Base-by-base conservation (phyloP, 192 early-diverging fungal genomes). In the Coemansia sp. region DNA sequence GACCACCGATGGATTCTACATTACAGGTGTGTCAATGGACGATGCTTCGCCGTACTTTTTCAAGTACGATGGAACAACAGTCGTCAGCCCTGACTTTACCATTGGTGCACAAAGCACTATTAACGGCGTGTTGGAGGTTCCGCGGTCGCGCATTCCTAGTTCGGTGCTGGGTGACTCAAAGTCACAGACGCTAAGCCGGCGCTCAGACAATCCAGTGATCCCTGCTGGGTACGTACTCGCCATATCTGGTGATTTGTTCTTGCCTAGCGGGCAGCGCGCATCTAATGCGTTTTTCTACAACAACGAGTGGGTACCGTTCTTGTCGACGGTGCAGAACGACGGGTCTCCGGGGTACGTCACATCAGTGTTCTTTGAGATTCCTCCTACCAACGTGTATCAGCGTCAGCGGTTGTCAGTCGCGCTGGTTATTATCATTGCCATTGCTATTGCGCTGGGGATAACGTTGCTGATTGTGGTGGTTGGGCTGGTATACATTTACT, bases 381-480 rank as follows among this genome's bases (percentile, higher is more conserved):
- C 82, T 27, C 73, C 76, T 1, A 79, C 68, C 13, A 73, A 71
- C 27, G 82, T 83, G n/a, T 70, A 74, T 59, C 65, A 70, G 53
- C 73, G 71, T 18, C 57, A 71, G 37, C 67, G 62, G 11, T 59
- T 83, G 14, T 79, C 90, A 0, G 66, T 86, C 0, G 84, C 87
- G 4, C 68, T 87, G 38, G 87, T 92, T 3, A 87, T 92, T 26
- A 66, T 90, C 12, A 86, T 90, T 50, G 86, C 90, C 35, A 74
- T 87, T 23, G 88, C 84, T 7, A 88, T 89, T 41, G 86, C 90
- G 18, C 74, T 90, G 19, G 85, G 77, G 2, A 68, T 92, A 1
- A 85, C 88, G 16, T 82, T 88, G 66, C 64, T 88, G 3, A 83
- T 89, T 45, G 87, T 90, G 16, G 61, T 83, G 13, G 47, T 83